A percentile compares a stretch with the other conserved stretches of the same genome.
Evolutionary conservation across 352 stramenopile genomes (phyloP).

Genomic region (Pythium chondricola): DNA sequence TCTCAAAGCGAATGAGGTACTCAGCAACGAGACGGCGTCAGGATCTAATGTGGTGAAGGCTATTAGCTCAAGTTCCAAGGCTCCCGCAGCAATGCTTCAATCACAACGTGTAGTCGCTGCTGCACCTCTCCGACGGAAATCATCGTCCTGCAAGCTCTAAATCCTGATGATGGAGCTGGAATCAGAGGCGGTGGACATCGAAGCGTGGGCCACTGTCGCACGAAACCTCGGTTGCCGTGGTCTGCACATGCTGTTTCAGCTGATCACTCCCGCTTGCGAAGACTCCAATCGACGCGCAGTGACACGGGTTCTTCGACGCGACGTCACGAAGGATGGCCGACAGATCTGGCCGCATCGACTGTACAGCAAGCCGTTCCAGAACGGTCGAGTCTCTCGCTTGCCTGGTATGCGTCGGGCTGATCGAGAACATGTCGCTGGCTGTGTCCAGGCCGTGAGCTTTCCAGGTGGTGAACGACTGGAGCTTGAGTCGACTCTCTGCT

Average conservation of each 20-base stretch:
- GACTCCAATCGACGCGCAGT: conserved; percentile 18
- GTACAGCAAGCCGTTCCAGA: conserved; percentile 22
- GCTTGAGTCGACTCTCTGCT: too few relatives aligned
- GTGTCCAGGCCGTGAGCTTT: too few relatives aligned
- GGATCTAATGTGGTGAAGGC: neutral
- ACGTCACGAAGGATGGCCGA: conserved; percentile 10
- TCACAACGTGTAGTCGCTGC: neutral
- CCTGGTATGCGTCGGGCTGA: too few relatives aligned
- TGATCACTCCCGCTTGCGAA: conserved; percentile 17
- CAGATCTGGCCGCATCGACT: conserved; percentile 18
- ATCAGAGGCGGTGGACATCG: conserved; percentile 12
- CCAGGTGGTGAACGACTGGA: too few relatives aligned
- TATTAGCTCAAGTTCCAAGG: neutral
- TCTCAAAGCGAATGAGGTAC: conserved; percentile 18
- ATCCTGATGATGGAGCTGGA: neutral
- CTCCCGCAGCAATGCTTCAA: neutral
- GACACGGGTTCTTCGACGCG: conserved; percentile 14
- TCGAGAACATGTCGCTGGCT: too few relatives aligned
- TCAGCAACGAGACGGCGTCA: neutral
- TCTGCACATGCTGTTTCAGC: conserved; percentile 8
- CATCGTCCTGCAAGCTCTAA: conserved; percentile 10
- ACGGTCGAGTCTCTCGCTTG: conserved; percentile 7
- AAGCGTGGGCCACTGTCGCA: conserved; percentile 4
- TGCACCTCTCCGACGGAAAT: neutral
- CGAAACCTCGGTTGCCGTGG: neutral